These are phyloP conservation scores for Metschnikowia arizonensis DNA, from an alignment of 805 yeast species.

Conservation along the genomic window DNA sequence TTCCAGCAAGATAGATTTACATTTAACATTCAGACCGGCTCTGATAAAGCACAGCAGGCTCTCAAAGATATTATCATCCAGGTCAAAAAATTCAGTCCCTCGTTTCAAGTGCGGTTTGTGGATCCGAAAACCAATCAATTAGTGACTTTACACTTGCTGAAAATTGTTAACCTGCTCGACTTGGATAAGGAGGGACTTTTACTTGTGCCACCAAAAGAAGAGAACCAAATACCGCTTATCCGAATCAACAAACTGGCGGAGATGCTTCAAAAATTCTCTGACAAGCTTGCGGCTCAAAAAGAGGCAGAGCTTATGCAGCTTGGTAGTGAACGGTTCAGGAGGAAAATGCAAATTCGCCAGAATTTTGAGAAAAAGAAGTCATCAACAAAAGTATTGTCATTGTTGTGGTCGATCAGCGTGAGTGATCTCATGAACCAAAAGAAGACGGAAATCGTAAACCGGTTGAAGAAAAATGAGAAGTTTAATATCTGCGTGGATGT, in stretches of 20 bases:
- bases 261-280: conserved; percentile 32
- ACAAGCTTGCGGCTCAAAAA: conserved; percentile 29
- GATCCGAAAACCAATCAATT: conserved; percentile 24
- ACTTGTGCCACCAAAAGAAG: conserved; percentile 19
- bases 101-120: conserved; percentile 26
- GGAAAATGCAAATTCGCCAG: conserved; percentile 25
- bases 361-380: conserved; percentile 36
- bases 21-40: conserved; percentile 25
- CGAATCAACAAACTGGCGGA: conserved; percentile 24
- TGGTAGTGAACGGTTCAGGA: conserved; percentile 33
- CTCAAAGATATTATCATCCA: conserved; percentile 23
- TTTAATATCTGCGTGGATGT: conserved; percentile 27
- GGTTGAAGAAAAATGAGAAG: conserved; percentile 42
- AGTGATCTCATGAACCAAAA: conserved; percentile 53
- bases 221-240: conserved; percentile 25
- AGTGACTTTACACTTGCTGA: conserved; percentile 23
- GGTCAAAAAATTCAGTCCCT: conserved; percentile 18
- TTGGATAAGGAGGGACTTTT: conserved; percentile 24
- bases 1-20: conserved; percentile 5
- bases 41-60: conserved; percentile 27
- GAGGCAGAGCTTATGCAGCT: conserved; percentile 29
- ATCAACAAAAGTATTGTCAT: conserved; percentile 43
- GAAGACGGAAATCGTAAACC: conserved; percentile 43
- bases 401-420: conserved; percentile 55
- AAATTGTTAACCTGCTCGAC: conserved; percentile 30